Evolutionary conservation across 257 asterid genomes (phyloP).

Genomic region (Forsythia suspensa): DNA sequence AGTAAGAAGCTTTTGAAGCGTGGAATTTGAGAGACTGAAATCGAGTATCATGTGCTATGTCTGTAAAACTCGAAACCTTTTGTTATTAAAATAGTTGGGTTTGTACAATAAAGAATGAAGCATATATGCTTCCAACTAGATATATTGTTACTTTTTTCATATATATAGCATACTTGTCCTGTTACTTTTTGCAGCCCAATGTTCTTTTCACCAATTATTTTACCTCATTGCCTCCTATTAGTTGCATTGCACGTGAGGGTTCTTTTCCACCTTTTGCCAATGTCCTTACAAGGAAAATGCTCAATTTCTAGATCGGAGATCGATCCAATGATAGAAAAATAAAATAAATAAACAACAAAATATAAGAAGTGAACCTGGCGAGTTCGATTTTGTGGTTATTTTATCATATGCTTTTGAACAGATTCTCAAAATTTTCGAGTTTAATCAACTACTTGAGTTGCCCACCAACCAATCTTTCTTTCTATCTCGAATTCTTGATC

Average conservation of each 20-base stretch:
- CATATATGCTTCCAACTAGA: conserved; percentile 27
- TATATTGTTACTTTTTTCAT: conserved; percentile 6
- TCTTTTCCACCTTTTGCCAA: too few relatives aligned
- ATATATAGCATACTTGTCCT: conserved; percentile 26
- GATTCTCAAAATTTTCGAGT: too few relatives aligned
- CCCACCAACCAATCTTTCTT: too few relatives aligned
- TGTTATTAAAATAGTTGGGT: neutral
- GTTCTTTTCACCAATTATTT: conserved; percentile 5
- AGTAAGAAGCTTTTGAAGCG: neutral
- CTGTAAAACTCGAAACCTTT: conserved; percentile 13
- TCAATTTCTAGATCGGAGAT: too few relatives aligned
- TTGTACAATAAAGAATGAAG: conserved; percentile 1
- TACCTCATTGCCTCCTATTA: neutral
- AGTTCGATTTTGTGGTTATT: too few relatives aligned
- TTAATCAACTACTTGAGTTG: too few relatives aligned
- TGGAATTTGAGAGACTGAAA: conserved; percentile 2
- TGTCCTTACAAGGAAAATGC: too few relatives aligned
- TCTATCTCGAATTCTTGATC: too few relatives aligned
- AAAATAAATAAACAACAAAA: too few relatives aligned
- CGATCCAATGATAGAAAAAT: too few relatives aligned
- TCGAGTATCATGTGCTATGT: conserved; percentile 40
- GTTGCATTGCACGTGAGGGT: neutral
- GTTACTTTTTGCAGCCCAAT: neutral
- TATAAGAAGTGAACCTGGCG: too few relatives aligned
- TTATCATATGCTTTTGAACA: too few relatives aligned